Base-by-base conservation (phyloP, 2,329 filamentous ascomycete genomes). In the Volutella citrinella region DNA sequence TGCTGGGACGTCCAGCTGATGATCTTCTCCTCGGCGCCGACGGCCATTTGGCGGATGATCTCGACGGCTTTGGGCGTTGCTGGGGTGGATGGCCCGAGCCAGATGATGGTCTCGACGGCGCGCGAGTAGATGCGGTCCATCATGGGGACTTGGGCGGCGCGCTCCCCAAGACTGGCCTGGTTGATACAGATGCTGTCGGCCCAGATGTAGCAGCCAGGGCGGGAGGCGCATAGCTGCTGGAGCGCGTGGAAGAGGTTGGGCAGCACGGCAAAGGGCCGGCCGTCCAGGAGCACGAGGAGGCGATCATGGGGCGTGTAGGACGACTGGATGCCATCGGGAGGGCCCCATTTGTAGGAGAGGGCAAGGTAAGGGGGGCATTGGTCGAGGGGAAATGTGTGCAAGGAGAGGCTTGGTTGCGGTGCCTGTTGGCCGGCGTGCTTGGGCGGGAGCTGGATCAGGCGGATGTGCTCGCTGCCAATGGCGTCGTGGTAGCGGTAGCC, bases 341-440 rank as follows among this genome's bases (percentile, higher is more conserved):
- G 31, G 10, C 48, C 50, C 51, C 52, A 54, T 8, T 43, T 54
- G 30, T 55, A 54, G 4, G 51, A 55, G 11, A 55, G 34, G 25
- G 48, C 45, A 27, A 47, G 39, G 37, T 45, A 56, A 7, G 32
- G 32, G 12, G 43, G 48, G 16, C 35, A 36, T 27, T 38, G 18
- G 10, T 32, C 22, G 7, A 51, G 17, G 4, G 36, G 23, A 29
- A 41, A 49, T 10, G 46, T 49, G 29, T 46, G 29, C 7, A 51
- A 20, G 8, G 42, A 39, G 34, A 46, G 30, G 7, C n/a, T 32
- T 11, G 36, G 38, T 22, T n/a, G 15, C 4, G 38, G 29, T 12
- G 21, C n/a, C n/a, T n/a, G n/a, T n/a, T n/a, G 19, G 24, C n/a
- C 27, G 18, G 21, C 16, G 19, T 10, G n/a, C 10, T 32, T 15